phyloP scores from a whole-genome alignment of 305 asterid species.

The Fraxinus paxiana region DNA sequence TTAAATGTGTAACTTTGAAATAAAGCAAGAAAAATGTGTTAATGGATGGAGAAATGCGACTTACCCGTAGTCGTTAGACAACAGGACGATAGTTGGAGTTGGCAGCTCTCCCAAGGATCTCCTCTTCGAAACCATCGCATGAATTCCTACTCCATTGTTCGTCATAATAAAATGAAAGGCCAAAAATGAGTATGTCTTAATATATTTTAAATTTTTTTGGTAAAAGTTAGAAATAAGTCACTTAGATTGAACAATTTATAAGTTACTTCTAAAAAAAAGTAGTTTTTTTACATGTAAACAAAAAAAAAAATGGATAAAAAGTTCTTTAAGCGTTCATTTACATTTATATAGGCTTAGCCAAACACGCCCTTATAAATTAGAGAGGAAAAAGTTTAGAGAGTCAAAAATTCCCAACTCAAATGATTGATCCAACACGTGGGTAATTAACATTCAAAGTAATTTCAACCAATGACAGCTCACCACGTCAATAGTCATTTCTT shows the following conservation, averaged over 20 bases:
- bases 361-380: background rate
- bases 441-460: background rate
- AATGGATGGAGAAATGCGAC: background rate
- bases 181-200: background rate
- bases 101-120: too few species aligned
- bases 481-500: conserved; percentile 22
- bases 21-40: background rate
- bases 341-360: background rate
- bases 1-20: background rate
- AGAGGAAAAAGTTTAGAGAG: background rate
- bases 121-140: background rate
- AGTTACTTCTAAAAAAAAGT: background rate
- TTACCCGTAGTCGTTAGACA: background rate
- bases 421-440: background rate
- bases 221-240: background rate
- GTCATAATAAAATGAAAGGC: background rate
- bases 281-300: background rate
- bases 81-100: too few species aligned
- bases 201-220: background rate
- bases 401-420: background rate
- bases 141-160: background rate
- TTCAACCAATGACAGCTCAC: conserved; percentile 12
- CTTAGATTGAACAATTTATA: background rate
- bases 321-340: background rate
- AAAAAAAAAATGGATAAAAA: background rate